Conservation (phyloP, 2,329 filamentous ascomycete genomes). For the Fusarium sp. region DNA sequence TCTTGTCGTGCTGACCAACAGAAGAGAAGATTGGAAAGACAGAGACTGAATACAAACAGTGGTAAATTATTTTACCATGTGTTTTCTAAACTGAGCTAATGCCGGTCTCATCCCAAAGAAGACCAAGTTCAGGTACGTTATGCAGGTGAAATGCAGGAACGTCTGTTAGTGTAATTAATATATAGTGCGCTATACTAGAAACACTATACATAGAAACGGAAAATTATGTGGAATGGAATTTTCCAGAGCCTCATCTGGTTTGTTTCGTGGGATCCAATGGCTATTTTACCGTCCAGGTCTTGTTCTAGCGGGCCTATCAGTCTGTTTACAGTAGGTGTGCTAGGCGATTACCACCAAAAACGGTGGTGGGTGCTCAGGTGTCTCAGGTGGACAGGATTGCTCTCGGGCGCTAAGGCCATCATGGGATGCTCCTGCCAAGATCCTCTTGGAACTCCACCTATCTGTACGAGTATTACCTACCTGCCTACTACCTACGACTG, state of each 20-base stretch:
- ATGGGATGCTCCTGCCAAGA: neutral
- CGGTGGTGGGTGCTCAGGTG: slow-evolving; percentile 34
- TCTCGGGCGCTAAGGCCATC: slow-evolving; percentile 13
- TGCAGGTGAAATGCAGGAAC: slow-evolving; percentile 5
- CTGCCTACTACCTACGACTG: too few species aligned
- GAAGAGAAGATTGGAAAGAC: neutral
- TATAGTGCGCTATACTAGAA: neutral
- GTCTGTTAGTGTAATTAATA: neutral
- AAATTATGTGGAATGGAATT: slow-evolving; percentile 6
- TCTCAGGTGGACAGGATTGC: slow-evolving; percentile 31
- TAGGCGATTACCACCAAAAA: slow-evolving; percentile 22
- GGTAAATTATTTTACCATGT: neutral
- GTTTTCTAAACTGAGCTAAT: slow-evolving; percentile 4
- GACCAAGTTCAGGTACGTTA: slow-evolving; percentile 27
- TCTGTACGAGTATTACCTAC: neutral
- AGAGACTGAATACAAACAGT: neutral
- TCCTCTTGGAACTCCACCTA: neutral
- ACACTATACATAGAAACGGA: slow-evolving; percentile 7
- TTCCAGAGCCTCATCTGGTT: slow-evolving; percentile 14
- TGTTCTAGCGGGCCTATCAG: slow-evolving; percentile 23
- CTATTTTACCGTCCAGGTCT: slow-evolving; percentile 24
- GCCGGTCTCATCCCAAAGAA: slow-evolving; percentile 22
- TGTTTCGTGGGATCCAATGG: slow-evolving; percentile 37
- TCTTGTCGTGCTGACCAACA: neutral
- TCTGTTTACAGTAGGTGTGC: neutral